Evolutionary conservation across 2,329 filamentous ascomycete species (phyloP), one percentile per base, ranked within the genome.

Genomic region (Seiridium cupressi): DNA sequence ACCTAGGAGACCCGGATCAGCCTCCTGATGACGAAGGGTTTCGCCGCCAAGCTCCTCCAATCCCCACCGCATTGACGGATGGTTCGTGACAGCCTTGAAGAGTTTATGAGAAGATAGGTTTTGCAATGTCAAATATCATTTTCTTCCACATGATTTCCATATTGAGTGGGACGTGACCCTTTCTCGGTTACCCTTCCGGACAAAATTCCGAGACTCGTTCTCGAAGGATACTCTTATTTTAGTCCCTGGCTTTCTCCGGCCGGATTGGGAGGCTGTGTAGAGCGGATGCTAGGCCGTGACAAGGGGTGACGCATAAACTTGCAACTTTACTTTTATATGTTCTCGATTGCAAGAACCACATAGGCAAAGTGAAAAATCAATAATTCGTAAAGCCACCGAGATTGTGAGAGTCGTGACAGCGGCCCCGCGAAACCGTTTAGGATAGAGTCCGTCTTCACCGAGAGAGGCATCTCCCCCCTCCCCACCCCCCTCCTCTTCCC

Each of bases 181-280:
- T 42, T 42, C 38, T 42, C 38, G 38, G 38, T 42, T 42, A 13
- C 38, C 7, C 38, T 42, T 42, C 38, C 38, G 38, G 38, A 8
- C 38, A 13, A 42, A 8, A 13, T 8, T 42, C 13, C 38, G 7
- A 13, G 38, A 42, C 38, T 42, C 38, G 18, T 26, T 26, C 18
- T 26, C 18, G 18, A 26, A 26, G 18, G 18, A 26, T 26, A 26
- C 18, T 49, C 47, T 49, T 49, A 26, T 49, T 49, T 49, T 31
- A 31, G 26, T 32, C 9, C 47, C 47, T 32, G 47, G 47, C 47
- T 32, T 49, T 26, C 47, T 26, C 18, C 18, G 18, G 18, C 18
- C 47, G 47, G 26, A 49, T 34, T 31, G 49, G 51, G 51, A 44
- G 51, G 51, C 51, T 55, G 51, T 55, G 51, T 31, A 26, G 18